phyloP scores from a whole-genome alignment of 1,284 basidiomycete species.

The Cerrena zonata region DNA sequence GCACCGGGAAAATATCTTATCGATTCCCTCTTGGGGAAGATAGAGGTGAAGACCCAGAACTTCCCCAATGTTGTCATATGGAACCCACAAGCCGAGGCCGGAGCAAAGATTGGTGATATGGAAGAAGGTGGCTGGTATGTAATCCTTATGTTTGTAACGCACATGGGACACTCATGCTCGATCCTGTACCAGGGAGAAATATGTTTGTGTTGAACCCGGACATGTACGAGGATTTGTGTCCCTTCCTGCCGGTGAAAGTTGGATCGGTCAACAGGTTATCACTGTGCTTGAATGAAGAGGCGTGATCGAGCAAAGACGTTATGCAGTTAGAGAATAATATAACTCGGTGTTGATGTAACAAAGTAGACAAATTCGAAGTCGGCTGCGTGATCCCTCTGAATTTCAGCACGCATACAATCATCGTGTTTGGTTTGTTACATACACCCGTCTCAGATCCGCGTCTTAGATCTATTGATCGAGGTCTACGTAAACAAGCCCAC shows the following conservation, averaged over 20 bases:
- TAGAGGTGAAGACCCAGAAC: slow-evolving; percentile 54
- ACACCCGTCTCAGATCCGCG: too few species aligned
- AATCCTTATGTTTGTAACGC: neutral
- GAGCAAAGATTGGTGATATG: slow-evolving; percentile 78
- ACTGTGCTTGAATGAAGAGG: slow-evolving; percentile 28
- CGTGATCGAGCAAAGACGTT: neutral
- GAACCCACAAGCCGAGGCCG: slow-evolving; percentile 73
- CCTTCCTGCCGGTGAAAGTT: slow-evolving; percentile 58
- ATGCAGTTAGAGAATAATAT: slow-evolving; percentile 2
- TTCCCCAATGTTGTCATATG: slow-evolving; percentile 79
- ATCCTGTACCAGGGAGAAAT: slow-evolving; percentile 55
- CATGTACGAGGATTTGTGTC: slow-evolving; percentile 63
- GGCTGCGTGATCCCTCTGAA: too few species aligned
- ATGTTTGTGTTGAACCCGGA: slow-evolving; percentile 84
- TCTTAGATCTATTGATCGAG: neutral
- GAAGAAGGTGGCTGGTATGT: slow-evolving; percentile 79
- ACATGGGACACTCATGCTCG: neutral
- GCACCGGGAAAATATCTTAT: slow-evolving; percentile 53
- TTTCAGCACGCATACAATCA: neutral
- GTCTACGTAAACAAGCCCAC: neutral
- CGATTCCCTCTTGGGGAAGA: slow-evolving; percentile 51
- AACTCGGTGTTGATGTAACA: too few species aligned
- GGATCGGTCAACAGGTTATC: slow-evolving; percentile 71
- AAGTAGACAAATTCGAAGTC: too few species aligned
- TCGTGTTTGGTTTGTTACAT: neutral